Evolutionary conservation across 176 grass and related monocot species (phyloP).

Genomic region (Pontederia paniculata): DNA sequence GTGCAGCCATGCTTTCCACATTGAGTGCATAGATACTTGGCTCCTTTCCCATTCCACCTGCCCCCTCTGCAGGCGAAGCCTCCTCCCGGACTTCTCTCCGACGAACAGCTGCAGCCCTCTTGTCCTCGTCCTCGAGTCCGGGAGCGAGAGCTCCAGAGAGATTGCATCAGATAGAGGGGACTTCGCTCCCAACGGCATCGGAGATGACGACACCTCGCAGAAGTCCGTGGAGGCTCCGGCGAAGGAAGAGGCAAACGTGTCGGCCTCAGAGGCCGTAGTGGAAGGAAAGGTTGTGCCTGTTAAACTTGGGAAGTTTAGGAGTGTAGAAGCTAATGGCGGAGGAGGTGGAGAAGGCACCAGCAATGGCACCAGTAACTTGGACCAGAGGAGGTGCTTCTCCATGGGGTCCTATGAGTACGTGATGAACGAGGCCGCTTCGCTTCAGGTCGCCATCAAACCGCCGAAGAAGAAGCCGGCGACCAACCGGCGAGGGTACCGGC

Average conservation of each 20-base stretch:
- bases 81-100: conserved; percentile 2
- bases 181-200: neutral
- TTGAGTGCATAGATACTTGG: conserved; percentile 13
- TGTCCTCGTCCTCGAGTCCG: conserved; percentile 1
- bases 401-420: conserved; percentile 15
- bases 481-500: neutral
- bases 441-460: conserved; percentile 10
- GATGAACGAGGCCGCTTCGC: neutral
- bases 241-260: neutral
- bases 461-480: neutral
- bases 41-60: conserved; percentile 13
- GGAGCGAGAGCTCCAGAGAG: conserved; percentile 7
- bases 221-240: neutral
- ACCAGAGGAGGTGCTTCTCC: conserved; percentile 16
- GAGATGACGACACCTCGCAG: neutral
- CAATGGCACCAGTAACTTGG: neutral
- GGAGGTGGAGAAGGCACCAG: neutral
- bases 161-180: neutral
- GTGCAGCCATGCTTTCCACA: conserved; percentile 18
- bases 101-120: neutral
- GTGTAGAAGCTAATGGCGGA: neutral
- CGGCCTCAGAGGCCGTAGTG: neutral
- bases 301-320: conserved; percentile 12
- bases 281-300: neutral
- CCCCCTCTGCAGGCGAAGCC: conserved; percentile 4